A percentile compares a stretch with the other conserved stretches of the same genome.
These are phyloP conservation scores for Raphanus raphanistrum DNA, from an alignment of 345 rosid genomes.

Conservation along the genomic window DNA sequence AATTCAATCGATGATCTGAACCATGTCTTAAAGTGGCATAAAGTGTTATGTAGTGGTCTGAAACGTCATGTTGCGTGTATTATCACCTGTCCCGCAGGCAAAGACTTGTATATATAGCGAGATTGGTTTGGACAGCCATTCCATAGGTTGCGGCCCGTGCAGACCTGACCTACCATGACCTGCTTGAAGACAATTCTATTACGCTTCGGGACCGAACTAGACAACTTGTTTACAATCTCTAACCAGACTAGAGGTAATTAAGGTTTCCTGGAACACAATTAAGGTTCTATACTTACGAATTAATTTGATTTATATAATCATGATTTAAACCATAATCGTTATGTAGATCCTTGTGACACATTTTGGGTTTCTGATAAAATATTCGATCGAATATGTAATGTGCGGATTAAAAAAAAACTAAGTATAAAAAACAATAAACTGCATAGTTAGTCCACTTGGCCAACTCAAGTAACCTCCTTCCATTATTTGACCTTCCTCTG, in stretches of 20 bases:
- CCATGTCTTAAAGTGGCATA: too few relatives aligned
- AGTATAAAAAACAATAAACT: neutral
- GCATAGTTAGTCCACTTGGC: neutral
- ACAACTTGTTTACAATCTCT: too few relatives aligned
- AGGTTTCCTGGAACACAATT: neutral
- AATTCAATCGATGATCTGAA: too few relatives aligned
- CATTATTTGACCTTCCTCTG: neutral
- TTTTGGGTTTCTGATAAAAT: neutral
- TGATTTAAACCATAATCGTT: neutral
- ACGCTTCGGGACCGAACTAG: too few relatives aligned
- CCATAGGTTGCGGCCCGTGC: too few relatives aligned
- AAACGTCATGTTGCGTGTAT: too few relatives aligned
- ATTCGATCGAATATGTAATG: neutral
- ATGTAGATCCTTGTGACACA: neutral
- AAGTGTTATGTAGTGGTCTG: too few relatives aligned
- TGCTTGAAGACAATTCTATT: too few relatives aligned
- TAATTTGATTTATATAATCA: neutral
- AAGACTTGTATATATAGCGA: too few relatives aligned
- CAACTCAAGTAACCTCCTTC: neutral
- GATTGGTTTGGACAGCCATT: too few relatives aligned
- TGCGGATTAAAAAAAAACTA: neutral
- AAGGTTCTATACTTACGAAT: neutral
- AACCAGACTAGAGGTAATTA: neutral
- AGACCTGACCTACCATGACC: too few relatives aligned
- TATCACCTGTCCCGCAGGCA: too few relatives aligned